Conservation (phyloP, 345 rosid species). For the Dovyalis caffra region DNA sequence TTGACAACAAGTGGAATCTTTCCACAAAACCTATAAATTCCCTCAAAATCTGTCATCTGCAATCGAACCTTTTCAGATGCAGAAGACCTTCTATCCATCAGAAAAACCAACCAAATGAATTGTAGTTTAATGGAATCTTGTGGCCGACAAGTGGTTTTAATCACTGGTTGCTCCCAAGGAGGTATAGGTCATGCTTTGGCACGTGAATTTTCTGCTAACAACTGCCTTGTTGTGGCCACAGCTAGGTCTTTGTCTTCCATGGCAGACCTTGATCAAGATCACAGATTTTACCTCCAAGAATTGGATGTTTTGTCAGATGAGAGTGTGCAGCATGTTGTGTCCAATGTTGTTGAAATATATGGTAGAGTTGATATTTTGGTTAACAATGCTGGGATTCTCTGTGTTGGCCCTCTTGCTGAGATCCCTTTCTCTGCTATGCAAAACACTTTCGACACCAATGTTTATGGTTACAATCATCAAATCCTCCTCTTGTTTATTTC, state of each 20-base stretch:
- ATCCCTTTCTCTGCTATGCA: conserved; percentile 59
- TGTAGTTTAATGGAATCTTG: conserved; percentile 32
- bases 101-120: neutral
- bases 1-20: too few relatives aligned
- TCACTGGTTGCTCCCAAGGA: conserved; percentile 80
- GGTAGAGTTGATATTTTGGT: conserved; percentile 77
- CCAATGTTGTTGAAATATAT: conserved; percentile 52
- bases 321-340: conserved; percentile 44
- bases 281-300: conserved; percentile 61
- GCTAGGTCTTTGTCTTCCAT: conserved; percentile 57
- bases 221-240: conserved; percentile 74
- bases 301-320: conserved; percentile 72
- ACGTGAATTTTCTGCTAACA: conserved; percentile 56
- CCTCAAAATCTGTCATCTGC: conserved; percentile 1
- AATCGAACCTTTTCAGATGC: neutral
- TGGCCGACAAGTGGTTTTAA: conserved; percentile 55
- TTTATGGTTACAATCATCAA: conserved; percentile 53
- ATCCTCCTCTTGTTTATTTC: neutral
- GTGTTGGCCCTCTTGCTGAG: conserved; percentile 87
- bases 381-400: conserved; percentile 80
- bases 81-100: neutral
- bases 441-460: conserved; percentile 63
- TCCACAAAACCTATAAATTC: neutral
- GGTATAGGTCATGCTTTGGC: conserved; percentile 91
- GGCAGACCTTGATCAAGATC: conserved; percentile 65